Evolutionary conservation across 1,139 yeast genomes (phyloP), one percentile per base, ranked within the genome.

Genomic region (Zygoascus hellenicus): DNA sequence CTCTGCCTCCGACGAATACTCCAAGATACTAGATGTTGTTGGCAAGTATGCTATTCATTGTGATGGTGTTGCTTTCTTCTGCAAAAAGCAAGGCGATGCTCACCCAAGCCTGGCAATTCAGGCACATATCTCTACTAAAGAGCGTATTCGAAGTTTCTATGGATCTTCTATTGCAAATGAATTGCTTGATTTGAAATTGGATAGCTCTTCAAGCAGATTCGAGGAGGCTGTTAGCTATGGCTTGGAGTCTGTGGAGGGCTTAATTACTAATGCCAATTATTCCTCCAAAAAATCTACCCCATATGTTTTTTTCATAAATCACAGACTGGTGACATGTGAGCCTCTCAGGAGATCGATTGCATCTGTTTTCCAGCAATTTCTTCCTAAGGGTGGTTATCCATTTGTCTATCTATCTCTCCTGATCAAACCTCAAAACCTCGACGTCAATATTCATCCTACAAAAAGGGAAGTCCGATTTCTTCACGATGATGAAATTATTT

Each of bases 381-480:
- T 92, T 13, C 96, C 97, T 0, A 85, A 83, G 53, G 95, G 95
- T 0, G 77, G 76, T 42, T 80, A 76, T 54, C 85, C 96, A 0
- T 92, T 92, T 61, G 74, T 87, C 1, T 92, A 89, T 64, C 54
- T 92, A 47, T 74, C 87, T 42, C 62, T 92, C 17, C 71, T 71
- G 34, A 78, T 92, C 5, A 70, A 73, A 15, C 86, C 97, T 0
- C 69, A 68, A 31, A 81, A 83, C 51, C 72, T 92, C 11, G 99
- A 92, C 62, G 98, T 92, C 9, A 92, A 92, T 62, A 81, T 94
- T 9, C 98, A 94, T 60, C 99, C 99, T 0, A 92, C 98, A 0
- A 92, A 92, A 58, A 74, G 94, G 47, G 97, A 92, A 58, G 97
- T 94, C 1, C 67, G 95, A 44, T 89, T 94, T 62, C 68, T 92